These are phyloP conservation scores for Leishmania aethiopica DNA, from an alignment of 208 protist genomes.

Conservation along the genomic window DNA sequence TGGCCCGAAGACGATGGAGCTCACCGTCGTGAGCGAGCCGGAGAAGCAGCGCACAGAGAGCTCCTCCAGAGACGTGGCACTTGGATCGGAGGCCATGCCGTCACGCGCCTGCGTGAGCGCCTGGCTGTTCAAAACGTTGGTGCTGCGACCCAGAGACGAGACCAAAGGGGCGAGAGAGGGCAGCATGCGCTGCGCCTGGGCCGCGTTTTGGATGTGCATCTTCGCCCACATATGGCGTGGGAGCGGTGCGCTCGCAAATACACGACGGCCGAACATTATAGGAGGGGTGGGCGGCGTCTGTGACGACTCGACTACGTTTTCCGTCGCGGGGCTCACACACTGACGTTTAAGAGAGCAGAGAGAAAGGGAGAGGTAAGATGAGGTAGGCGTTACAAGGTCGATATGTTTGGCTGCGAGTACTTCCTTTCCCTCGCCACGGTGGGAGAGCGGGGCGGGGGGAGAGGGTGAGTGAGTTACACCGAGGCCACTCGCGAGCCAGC, in stretches of 20 bases:
- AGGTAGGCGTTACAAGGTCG: neutral
- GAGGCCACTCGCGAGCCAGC: neutral
- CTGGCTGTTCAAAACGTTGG: slow-evolving; percentile 28
- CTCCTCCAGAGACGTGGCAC: slow-evolving; percentile 19
- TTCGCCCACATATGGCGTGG: slow-evolving; percentile 69
- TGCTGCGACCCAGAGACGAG: slow-evolving; percentile 24
- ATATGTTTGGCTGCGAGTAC: neutral
- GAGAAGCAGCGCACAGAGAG: slow-evolving; percentile 1
- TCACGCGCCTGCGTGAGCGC: slow-evolving; percentile 29
- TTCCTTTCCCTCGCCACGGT: neutral
- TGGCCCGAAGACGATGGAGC: slow-evolving; percentile 7
- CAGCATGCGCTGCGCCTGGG: slow-evolving; percentile 63
- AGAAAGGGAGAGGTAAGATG: neutral
- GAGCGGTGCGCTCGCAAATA: slow-evolving; percentile 75
- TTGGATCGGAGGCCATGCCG: slow-evolving; percentile 28
- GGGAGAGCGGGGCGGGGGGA: neutral
- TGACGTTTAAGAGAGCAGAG: neutral
- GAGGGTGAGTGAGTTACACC: neutral
- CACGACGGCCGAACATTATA: slow-evolving; percentile 80
- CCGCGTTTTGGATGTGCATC: slow-evolving; percentile 68
- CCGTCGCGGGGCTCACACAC: neutral
- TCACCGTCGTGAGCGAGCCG: slow-evolving; percentile 4
- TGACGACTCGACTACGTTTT: neutral
- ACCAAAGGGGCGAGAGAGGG: slow-evolving; percentile 59
- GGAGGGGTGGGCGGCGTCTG: neutral